These are phyloP conservation scores for Byssoonygena ceratinophila DNA, from an alignment of 2,329 filamentous ascomycete genomes.

Conservation along the genomic window DNA sequence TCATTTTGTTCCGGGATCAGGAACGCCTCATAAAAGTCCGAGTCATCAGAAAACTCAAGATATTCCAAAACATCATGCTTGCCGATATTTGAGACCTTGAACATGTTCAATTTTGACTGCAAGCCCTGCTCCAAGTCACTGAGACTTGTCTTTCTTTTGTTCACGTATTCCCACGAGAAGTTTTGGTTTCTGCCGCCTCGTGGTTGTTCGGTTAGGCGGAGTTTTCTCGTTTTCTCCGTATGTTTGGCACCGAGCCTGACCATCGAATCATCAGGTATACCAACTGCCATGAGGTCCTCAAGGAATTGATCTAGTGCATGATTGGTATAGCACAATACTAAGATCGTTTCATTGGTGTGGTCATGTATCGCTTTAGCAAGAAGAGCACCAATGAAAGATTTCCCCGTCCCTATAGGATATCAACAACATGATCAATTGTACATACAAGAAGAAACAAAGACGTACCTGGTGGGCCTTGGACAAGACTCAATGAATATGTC, in stretches of 20 bases:
- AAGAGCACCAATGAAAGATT: slow-evolving; percentile 61
- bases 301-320: slow-evolving; percentile 57
- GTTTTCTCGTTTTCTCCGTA: too few relatives aligned
- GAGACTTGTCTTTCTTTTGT: too few relatives aligned
- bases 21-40: slow-evolving; percentile 49
- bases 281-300: slow-evolving; percentile 52
- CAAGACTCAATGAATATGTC: slow-evolving; percentile 43
- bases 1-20: slow-evolving; percentile 37
- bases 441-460: too few relatives aligned
- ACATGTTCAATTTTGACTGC: too few relatives aligned
- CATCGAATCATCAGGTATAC: slow-evolving; percentile 43
- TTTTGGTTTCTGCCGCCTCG: too few relatives aligned
- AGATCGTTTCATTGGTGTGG: slow-evolving; percentile 41
- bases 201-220: too few relatives aligned
- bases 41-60: slow-evolving; percentile 45
- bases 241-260: slow-evolving; percentile 55
- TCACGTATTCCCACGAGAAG: too few relatives aligned
- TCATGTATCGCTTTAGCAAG: slow-evolving; percentile 48
- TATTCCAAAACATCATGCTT: too few relatives aligned
- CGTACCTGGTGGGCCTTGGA: slow-evolving; percentile 60
- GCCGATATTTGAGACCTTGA: too few relatives aligned
- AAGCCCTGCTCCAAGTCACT: too few relatives aligned
- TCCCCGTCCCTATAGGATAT: slow-evolving; percentile 40
- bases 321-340: slow-evolving; percentile 60
- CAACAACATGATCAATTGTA: too few relatives aligned